Conservation (phyloP, 2,329 filamentous ascomycete genomes). For the Botryotinia convoluta region DNA sequence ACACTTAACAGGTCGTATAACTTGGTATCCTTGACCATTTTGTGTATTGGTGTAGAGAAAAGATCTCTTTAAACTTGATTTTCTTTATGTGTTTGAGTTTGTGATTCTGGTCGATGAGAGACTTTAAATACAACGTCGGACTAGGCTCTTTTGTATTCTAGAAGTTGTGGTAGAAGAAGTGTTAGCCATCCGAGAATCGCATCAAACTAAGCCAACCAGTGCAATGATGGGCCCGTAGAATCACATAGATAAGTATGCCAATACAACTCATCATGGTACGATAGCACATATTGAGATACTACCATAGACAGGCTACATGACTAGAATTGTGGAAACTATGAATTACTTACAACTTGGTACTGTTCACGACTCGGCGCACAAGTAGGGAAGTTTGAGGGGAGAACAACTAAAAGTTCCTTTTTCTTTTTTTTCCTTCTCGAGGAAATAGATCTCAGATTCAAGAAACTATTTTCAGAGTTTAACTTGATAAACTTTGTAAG, state of each 20-base stretch:
- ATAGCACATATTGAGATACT: background rate
- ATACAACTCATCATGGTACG: background rate
- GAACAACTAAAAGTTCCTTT: background rate
- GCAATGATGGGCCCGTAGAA: background rate
- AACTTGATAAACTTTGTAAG: background rate
- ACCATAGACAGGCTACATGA: background rate
- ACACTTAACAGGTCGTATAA: slow-evolving; percentile 78
- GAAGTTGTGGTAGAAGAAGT: background rate
- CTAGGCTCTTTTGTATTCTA: background rate
- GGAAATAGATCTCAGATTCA: background rate
- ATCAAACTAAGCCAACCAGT: background rate
- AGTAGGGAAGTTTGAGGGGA: background rate
- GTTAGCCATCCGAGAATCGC: background rate
- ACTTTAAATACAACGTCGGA: background rate
- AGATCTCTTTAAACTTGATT: background rate
- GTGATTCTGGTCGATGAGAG: background rate
- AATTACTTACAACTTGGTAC: background rate
- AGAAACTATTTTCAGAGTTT: background rate
- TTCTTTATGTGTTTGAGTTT: background rate
- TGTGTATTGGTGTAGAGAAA: slow-evolving; percentile 35
- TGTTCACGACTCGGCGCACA: background rate
- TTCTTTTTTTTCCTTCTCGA: background rate
- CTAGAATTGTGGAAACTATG: background rate
- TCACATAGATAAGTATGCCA: background rate
- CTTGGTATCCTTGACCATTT: slow-evolving; percentile 77